Evolutionary conservation across 169 alveolate genomes (phyloP), one percentile per base, ranked within the genome.

Genomic region (Eimeria maxima): DNA sequence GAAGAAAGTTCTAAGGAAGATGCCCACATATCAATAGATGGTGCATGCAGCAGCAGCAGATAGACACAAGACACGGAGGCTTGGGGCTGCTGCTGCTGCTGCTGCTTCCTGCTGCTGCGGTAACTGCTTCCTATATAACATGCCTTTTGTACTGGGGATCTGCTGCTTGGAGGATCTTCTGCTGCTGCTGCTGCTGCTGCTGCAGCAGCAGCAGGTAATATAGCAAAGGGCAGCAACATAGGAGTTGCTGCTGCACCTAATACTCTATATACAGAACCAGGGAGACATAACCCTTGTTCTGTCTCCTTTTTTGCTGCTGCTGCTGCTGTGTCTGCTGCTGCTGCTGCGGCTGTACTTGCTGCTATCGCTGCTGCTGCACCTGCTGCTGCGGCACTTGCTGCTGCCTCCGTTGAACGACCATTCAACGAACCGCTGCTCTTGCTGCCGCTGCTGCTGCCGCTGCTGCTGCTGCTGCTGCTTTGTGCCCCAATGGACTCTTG

Each of bases 61-160:
- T 73, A 73, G 45, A n/a, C n/a, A 20, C 83, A 73, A 20, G 50
- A 73, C 4, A 38, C 45, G 18, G 83, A n/a, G 7, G 55, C 50
- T 18, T 73, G 50, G 4, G 83, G 83, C 45, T 73, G 83, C 83
- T n/a, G 83, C 83, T n/a, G 83, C 83, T 22, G 50, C 55, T 44
- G 83, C 55, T 29, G 83, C 83, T n/a, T 38, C n/a, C 83, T n/a
- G 55, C 55, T n/a, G 83, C 83, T n/a, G 83, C 83, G 83, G 50
- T 24, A 73, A 20, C 50, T 27, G 50, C 50, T 4, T 4, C 83
- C 83, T 13, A 27, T 73, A 47, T 73, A 73, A 20, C 44, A 73
- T 44, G 83, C 83, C 45, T 73, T 73, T 20, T 38, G 33, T 16
- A 73, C 50, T 3, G 83, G 83, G 45, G 20, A 24, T 38, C 83